Percentiles rank a stretch among this genome's conserved stretches.
Conservation (phyloP, 305 asterid species). For the Fraxinus sp. region DNA sequence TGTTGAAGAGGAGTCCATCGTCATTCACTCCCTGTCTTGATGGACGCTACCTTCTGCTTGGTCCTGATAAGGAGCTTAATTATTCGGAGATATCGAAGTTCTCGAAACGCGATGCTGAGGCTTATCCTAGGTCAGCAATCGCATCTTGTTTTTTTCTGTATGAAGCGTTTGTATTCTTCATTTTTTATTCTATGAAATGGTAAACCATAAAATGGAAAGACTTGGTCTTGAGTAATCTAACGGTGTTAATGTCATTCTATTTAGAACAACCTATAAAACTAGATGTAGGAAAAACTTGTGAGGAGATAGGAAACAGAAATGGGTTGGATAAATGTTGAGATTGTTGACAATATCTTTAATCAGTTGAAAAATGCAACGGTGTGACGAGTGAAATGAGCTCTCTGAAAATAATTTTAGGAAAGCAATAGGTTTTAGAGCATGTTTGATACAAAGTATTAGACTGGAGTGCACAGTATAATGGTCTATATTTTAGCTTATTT, state of each 20-base stretch:
- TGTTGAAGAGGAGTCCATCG: conserved; percentile 79
- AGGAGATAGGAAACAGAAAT: background rate
- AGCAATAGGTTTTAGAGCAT: background rate
- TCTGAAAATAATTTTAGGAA: background rate
- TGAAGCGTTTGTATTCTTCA: background rate
- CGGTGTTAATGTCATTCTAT: background rate
- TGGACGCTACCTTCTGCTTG: conserved; percentile 87
- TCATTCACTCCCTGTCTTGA: conserved; percentile 89
- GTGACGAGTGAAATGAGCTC: background rate
- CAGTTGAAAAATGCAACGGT: background rate
- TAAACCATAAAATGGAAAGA: background rate
- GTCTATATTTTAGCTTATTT: background rate
- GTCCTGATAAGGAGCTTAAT: conserved; percentile 65
- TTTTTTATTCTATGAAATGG: conserved; percentile 5
- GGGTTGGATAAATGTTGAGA: background rate
- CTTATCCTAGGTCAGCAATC: conserved; percentile 62
- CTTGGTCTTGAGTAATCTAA: background rate
- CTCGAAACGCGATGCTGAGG: conserved; percentile 72
- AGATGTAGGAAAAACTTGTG: background rate
- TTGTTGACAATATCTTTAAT: background rate
- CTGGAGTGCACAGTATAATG: background rate
- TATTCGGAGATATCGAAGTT: conserved; percentile 82
- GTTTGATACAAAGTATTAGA: background rate
- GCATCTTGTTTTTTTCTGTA: background rate
- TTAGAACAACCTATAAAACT: background rate